A percentile compares a stretch with the other conserved stretches of the same genome.
These are phyloP conservation scores for Yarrowia sp. DNA, from an alignment of 805 yeast genomes.

Conservation along the genomic window DNA sequence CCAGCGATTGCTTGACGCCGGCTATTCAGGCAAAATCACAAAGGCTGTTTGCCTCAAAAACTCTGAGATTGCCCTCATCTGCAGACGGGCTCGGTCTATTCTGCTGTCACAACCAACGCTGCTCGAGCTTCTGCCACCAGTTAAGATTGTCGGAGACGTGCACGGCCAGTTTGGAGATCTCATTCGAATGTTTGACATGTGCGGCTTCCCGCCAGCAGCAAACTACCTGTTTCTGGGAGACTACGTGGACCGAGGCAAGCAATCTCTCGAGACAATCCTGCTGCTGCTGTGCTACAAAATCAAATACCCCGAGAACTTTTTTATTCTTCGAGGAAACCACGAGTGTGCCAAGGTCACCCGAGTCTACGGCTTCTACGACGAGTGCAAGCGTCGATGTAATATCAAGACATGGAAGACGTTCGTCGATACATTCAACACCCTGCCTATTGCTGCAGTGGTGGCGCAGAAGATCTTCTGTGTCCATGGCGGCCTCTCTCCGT, in stretches of 20 bases:
- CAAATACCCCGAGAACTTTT: conserved; percentile 94
- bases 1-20: conserved; percentile 89
- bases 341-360: conserved; percentile 96
- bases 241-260: conserved; percentile 97
- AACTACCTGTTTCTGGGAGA: conserved; percentile 93
- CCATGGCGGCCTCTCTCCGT: conserved; percentile 81
- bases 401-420: conserved; percentile 92
- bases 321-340: conserved; percentile 89
- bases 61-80: conserved; percentile 81
- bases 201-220: conserved; percentile 95
- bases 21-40: conserved; percentile 91
- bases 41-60: conserved; percentile 84
- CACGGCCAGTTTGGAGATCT: conserved; percentile 96
- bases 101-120: conserved; percentile 87
- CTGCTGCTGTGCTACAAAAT: conserved; percentile 87
- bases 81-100: conserved; percentile 83
- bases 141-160: conserved; percentile 86
- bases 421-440: conserved; percentile 89
- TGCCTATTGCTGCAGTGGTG: conserved; percentile 93
- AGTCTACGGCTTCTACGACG: conserved; percentile 96
- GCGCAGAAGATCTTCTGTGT: conserved; percentile 93
- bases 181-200: conserved; percentile 84
- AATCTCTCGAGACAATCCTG: conserved; percentile 86
- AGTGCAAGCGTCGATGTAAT: conserved; percentile 90
- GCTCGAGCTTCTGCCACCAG: conserved; percentile 81